phyloP scores from a whole-genome alignment of 345 rosid genomes.

The Bruguiera gymnorhiza region DNA sequence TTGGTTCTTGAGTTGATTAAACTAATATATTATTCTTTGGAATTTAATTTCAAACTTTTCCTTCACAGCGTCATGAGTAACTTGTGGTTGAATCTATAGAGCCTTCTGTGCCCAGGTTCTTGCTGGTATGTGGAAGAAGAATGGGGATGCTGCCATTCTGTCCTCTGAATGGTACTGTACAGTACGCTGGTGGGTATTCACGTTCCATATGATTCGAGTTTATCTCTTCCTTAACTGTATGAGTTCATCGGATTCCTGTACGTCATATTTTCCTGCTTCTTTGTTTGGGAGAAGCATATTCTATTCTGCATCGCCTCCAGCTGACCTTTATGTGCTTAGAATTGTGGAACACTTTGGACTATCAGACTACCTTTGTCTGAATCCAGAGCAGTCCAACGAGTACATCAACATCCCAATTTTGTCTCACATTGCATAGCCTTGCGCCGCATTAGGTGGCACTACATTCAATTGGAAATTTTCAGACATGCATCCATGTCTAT shows the following conservation, averaged over 20 bases:
- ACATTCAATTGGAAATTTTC: neutral
- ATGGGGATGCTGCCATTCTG: constrained; percentile 69
- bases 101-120: constrained; percentile 84
- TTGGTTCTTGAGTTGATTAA: too few relatives aligned
- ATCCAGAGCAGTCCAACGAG: constrained; percentile 53
- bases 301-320: constrained; percentile 90
- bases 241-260: neutral
- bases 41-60: too few relatives aligned
- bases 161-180: constrained; percentile 76
- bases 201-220: constrained; percentile 1
- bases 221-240: too few relatives aligned
- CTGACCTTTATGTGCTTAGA: constrained; percentile 72
- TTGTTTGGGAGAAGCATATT: constrained; percentile 6
- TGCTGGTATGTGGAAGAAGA: constrained; percentile 96
- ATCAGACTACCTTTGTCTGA: constrained; percentile 54
- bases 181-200: constrained; percentile 59
- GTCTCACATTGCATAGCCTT: neutral
- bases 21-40: too few relatives aligned
- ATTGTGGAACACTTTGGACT: constrained; percentile 81
- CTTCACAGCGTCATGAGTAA: too few relatives aligned
- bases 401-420: constrained; percentile 29
- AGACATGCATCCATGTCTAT: neutral
- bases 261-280: neutral
- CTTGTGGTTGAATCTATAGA: constrained; percentile 27
- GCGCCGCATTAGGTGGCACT: neutral